A percentile compares a stretch with the other conserved stretches of the same genome.
Conservation (phyloP, 2,329 filamentous ascomycete genomes). For the Hypoxylon sp. region DNA sequence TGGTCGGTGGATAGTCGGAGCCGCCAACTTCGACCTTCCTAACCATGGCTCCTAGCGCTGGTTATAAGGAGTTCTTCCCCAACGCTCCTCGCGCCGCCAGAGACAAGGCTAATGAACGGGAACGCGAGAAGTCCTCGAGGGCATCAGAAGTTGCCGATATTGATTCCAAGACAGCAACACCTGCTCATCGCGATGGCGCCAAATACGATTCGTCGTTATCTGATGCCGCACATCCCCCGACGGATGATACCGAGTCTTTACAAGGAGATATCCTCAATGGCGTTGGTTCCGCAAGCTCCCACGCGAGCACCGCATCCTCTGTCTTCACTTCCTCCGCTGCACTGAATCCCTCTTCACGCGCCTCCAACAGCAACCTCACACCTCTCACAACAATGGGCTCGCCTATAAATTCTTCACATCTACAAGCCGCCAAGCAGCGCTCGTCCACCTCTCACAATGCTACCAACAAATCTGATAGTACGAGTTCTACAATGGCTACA, state of each 20-base stretch:
- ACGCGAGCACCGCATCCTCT: conserved; percentile 78
- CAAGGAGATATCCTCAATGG: conserved; percentile 78
- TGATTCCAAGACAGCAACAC: conserved; percentile 49
- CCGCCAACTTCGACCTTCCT: conserved; percentile 67
- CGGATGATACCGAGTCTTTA: conserved; percentile 71
- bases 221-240: conserved; percentile 57
- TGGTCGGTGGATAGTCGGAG: conserved; percentile 68
- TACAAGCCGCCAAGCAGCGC: conserved; percentile 67
- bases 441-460: conserved; percentile 67
- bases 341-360: conserved; percentile 58
- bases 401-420: conserved; percentile 62
- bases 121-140: conserved; percentile 69
- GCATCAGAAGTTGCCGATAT: conserved; percentile 50
- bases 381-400: conserved; percentile 68
- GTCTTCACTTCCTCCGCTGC: conserved; percentile 71
- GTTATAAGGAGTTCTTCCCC: conserved; percentile 90
- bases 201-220: conserved; percentile 56
- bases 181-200: conserved; percentile 56
- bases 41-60: conserved; percentile 81
- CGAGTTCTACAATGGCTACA: conserved; percentile 52
- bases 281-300: conserved; percentile 79
- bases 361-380: conserved; percentile 63
- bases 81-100: conserved; percentile 78
- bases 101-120: conserved; percentile 72
- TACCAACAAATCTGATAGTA: conserved; percentile 57